Evolutionary conservation across 129 eudicot genomes (phyloP).

Genomic region (Flaveria sonorensis): DNA sequence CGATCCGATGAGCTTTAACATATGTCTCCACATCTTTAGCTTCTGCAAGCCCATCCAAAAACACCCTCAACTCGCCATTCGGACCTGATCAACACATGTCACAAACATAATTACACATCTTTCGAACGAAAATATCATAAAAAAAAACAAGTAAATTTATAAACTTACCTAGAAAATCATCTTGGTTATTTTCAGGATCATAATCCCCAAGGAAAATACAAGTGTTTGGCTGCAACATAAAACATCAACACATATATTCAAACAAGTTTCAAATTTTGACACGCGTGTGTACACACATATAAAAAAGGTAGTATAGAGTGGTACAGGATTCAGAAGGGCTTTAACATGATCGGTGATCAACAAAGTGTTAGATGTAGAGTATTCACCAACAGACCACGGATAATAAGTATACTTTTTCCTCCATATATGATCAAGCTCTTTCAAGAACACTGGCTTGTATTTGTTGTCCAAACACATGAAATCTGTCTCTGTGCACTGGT

Average conservation of each 20-base stretch:
- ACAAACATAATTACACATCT: background rate
- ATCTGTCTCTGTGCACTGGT: constrained; percentile 45
- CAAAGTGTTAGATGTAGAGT: constrained; percentile 55
- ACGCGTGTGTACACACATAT: background rate
- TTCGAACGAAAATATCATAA: background rate
- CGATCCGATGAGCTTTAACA: constrained; percentile 42
- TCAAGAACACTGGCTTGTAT: constrained; percentile 63
- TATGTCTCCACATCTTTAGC: constrained; percentile 53
- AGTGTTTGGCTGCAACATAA: constrained; percentile 59
- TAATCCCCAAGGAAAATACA: constrained; percentile 37
- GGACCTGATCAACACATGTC: constrained; percentile 42
- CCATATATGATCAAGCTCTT: constrained; percentile 53
- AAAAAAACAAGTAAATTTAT: background rate
- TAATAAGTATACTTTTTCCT: background rate
- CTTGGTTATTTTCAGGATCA: constrained; percentile 31
- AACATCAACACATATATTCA: background rate
- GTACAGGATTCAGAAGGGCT: constrained; percentile 67
- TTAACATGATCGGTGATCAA: constrained; percentile 48
- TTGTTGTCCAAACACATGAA: constrained; percentile 42
- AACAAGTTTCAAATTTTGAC: background rate
- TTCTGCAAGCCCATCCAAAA: constrained; percentile 55
- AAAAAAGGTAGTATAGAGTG: background rate
- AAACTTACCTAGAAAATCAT: constrained; percentile 28
- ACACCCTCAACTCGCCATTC: constrained; percentile 41
- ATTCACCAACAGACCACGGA: constrained; percentile 26